Evolutionary conservation across 768 basidiomycete genomes (phyloP), one percentile per base, ranked within the genome.

Genomic region (Xanthoconium purpureum): DNA sequence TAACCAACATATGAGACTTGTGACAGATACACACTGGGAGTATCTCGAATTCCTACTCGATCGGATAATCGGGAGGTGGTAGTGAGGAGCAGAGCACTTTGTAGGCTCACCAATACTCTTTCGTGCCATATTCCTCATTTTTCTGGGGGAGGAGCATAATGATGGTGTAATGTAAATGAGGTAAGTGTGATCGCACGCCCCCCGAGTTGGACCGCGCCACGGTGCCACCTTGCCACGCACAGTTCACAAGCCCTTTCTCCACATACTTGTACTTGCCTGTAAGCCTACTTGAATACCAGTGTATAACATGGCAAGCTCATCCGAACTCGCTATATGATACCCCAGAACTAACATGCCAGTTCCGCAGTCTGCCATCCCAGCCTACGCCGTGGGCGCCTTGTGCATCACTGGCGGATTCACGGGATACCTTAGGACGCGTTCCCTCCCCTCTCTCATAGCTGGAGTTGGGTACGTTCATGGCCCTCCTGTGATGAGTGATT

Each of bases 391-490:
- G 80, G 88, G 90, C 55, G 79, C 74, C 52, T 75, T 93, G 59
- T 92, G 90, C 70, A 75, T 91, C 60, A 77, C 88, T 40, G 91
- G 91, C 13, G 91, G 91, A 24, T 55, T 89, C 40, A 83, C 85
- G 42, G 91, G 89, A 32, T 91, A 83, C 59, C 82, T 76, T 8
- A 78, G 82, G 62, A 89, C 85, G 57, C 81, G 85, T 24, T 93
- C 90, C 33, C 75, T 93, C 32, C 92, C 91, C 7, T 93, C 92
- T 13, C 70, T 94, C 40, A 83, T 93, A 18, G 91, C 91, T 55
- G 91, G 91, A 38, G 80, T 91, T 43, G 78, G 86, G 90, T 92
- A 63, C 42, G 84, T 69, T 48, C 52, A 36, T 37, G 4, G 24
- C 24, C 37, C 6, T 14, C 32, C 20, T 48, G 18, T 20, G 13